Base-by-base conservation (phyloP, 768 basidiomycete species). In the Serpula lacrymans region DNA sequence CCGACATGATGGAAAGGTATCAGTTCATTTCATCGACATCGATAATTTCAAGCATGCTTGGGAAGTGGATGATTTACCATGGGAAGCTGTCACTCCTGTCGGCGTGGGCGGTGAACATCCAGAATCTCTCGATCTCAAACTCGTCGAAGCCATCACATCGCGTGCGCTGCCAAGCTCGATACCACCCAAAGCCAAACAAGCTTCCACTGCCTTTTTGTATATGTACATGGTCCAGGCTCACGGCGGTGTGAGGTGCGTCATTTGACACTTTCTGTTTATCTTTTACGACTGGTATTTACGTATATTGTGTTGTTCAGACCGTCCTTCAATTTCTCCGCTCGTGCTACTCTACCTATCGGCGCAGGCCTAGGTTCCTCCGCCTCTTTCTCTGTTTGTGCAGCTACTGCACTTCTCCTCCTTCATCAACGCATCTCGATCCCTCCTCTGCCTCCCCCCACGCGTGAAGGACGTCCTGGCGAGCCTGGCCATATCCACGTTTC, bases 281-380 rank as follows among this genome's bases (percentile, higher is more conserved):
- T 52, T 45, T 43, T 34, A 44, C 39, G 26, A 37, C 43, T 29
- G 43, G 34, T 47, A 51, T 43, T 38, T 42, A 33, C 41, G 51
- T 37, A 25, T 27, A n/a, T n/a, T n/a, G 12, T 9, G 16, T 27
- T 16, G 39, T 34, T 25, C 47, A 93, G 91, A 42, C 85, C 84
- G 8, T 73, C 82, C 0, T 78, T 92, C 61, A 81, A 84, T 49
- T 85, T 95, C 59, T 74, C 82, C 17, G 78, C 84, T 27, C 89
- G 95, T 33, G 84, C 91, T 24, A 88, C 90, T 17, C 75, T 98
- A 5, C 96, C 96, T 21, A 83, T 98, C 42, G 87, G 90, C 6
- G 96, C 96, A 12, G 96, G 96, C 33, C 82, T 98, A 35, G 96
- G 96, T 17, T 98, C 95, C 10, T 96, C 93, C 16, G 96, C 96